Conservation (phyloP, 139 green algal genomes). For the Chlamydomonas eustigma region DNA sequence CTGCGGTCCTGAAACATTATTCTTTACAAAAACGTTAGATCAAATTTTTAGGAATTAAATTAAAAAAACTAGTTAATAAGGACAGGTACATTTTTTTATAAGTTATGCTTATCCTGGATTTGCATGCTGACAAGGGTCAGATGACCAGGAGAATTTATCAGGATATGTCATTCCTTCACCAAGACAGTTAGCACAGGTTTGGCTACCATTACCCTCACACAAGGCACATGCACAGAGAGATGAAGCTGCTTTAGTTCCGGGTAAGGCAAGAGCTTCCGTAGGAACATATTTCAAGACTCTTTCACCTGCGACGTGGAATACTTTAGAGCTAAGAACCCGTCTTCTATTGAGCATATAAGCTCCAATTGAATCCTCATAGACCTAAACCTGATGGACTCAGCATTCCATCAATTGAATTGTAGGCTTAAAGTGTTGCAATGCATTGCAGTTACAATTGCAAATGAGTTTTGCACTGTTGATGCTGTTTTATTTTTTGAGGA, state of each 20-base stretch:
- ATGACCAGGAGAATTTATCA: conserved; percentile 4
- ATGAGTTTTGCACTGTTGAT: background rate
- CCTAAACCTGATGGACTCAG: background rate
- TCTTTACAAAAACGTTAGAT: too few species aligned
- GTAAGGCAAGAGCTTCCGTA: background rate
- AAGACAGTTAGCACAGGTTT: conserved; percentile 47
- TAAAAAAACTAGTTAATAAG: too few species aligned
- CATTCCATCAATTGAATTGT: background rate
- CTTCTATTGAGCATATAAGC: background rate
- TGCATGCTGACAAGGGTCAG: too few species aligned
- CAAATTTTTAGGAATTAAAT: too few species aligned
- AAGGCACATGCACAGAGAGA: conserved; percentile 35
- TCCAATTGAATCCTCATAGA: background rate
- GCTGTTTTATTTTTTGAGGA: background rate
- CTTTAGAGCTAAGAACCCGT: background rate
- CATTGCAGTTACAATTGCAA: background rate
- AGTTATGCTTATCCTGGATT: too few species aligned
- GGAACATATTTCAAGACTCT: conserved; percentile 20
- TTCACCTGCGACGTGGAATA: conserved; percentile 18
- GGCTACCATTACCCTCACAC: conserved; percentile 42
- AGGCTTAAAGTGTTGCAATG: background rate
- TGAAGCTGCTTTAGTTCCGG: conserved; percentile 1
- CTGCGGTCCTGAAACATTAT: too few species aligned
- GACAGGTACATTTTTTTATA: too few species aligned
- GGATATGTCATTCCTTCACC: conserved; percentile 14